phyloP scores from a whole-genome alignment of 2,329 filamentous ascomycete genomes.

The Aspergillus fijiensis region DNA sequence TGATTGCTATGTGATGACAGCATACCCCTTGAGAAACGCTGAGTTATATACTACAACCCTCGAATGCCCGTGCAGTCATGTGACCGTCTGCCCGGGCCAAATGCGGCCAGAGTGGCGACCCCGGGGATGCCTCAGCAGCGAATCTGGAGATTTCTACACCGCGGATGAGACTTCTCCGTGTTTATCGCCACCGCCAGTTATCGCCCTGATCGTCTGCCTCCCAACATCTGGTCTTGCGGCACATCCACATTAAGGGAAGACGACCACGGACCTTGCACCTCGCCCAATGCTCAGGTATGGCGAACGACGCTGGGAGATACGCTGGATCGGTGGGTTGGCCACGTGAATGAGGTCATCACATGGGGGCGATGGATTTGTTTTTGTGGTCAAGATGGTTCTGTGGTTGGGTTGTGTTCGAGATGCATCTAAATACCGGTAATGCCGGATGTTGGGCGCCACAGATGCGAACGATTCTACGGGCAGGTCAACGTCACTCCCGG shows the following conservation, averaged over 20 bases:
- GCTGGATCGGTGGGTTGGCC: too few species aligned
- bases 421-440: not conserved
- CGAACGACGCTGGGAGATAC: not conserved
- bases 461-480: too few species aligned
- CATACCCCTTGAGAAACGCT: not conserved
- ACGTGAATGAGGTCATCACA: too few species aligned
- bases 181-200: slow-evolving; percentile 8
- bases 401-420: not conserved
- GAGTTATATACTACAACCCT: not conserved
- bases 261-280: not conserved
- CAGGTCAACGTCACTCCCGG: too few species aligned
- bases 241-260: not conserved
- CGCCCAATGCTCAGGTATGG: not conserved
- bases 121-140: slow-evolving; percentile 2
- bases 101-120: slow-evolving; percentile 5
- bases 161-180: not conserved
- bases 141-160: too few species aligned
- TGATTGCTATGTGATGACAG: not conserved
- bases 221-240: too few species aligned
- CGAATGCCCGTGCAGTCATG: not conserved
- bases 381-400: too few species aligned
- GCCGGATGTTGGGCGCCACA: not conserved
- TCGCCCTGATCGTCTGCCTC: not conserved
- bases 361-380: too few species aligned
- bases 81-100: slow-evolving; percentile 3